Conservation (phyloP, 129 eudicot species). For the Glebionis coronaria region DNA sequence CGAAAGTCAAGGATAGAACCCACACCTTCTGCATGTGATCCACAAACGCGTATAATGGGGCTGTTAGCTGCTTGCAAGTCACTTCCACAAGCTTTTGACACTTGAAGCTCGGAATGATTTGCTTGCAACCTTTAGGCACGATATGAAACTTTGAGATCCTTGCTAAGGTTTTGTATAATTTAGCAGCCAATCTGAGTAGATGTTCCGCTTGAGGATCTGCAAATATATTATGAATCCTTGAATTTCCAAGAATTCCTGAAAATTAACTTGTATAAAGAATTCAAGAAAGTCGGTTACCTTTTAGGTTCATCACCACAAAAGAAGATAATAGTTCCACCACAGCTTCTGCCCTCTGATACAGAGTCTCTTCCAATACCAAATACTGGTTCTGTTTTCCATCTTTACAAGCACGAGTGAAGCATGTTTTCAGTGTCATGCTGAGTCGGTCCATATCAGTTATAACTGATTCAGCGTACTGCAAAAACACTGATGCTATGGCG, state of each 20-base stretch:
- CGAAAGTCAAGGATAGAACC: background rate
- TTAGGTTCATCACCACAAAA: slow-evolving; percentile 56
- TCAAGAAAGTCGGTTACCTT: slow-evolving; percentile 39
- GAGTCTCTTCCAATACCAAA: slow-evolving; percentile 51
- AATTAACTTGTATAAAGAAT: background rate
- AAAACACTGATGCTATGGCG: slow-evolving; percentile 42
- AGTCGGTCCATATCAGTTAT: slow-evolving; percentile 65
- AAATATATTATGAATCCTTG: slow-evolving; percentile 15
- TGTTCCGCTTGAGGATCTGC: slow-evolving; percentile 81
- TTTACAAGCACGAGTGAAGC: slow-evolving; percentile 36
- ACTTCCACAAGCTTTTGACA: slow-evolving; percentile 77
- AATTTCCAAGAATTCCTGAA: background rate
- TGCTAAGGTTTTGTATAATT: slow-evolving; percentile 71
- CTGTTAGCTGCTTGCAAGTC: slow-evolving; percentile 75
- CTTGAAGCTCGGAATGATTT: slow-evolving; percentile 52
- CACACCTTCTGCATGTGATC: slow-evolving; percentile 64
- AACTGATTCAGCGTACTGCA: slow-evolving; percentile 52
- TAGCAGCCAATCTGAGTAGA: slow-evolving; percentile 57
- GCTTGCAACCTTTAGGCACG: slow-evolving; percentile 71
- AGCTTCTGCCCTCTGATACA: slow-evolving; percentile 60
- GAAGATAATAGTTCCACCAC: slow-evolving; percentile 57
- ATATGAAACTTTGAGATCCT: slow-evolving; percentile 63
- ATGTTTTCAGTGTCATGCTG: slow-evolving; percentile 49
- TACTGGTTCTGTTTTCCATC: slow-evolving; percentile 30
- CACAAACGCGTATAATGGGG: slow-evolving; percentile 63